phyloP scores from a whole-genome alignment of 768 basidiomycete genomes.

The Dendrothele bispora region DNA sequence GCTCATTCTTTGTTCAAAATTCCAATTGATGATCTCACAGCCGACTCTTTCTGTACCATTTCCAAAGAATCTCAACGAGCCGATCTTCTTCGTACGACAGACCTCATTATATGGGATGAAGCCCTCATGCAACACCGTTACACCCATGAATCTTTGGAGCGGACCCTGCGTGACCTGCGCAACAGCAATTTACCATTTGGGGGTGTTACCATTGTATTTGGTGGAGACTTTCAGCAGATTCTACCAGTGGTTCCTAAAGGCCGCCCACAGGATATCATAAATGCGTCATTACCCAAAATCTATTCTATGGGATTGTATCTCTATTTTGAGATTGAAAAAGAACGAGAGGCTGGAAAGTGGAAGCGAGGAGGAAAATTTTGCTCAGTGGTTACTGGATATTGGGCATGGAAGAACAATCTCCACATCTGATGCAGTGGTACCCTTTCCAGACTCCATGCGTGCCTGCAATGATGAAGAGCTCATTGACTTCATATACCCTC shows the following conservation, averaged over 20 bases:
- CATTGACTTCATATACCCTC: conserved; percentile 10
- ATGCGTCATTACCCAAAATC: conserved; percentile 31
- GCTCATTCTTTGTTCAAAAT: conserved; percentile 28
- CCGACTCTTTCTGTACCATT: conserved; percentile 24
- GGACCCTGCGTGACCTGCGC: conserved; percentile 26
- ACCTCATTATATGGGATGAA: conserved; percentile 40
- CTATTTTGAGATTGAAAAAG: conserved; percentile 24
- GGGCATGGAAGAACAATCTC: conserved; percentile 20
- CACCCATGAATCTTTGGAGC: conserved; percentile 33
- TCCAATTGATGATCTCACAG: neutral
- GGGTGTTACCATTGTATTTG: conserved; percentile 36
- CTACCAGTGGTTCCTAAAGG: conserved; percentile 37
- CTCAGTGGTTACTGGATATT: conserved; percentile 30
- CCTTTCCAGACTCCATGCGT: conserved; percentile 26
- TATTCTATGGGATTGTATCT: conserved; percentile 30
- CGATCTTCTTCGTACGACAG: conserved; percentile 24
- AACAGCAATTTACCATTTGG: conserved; percentile 28
- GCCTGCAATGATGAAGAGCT: conserved; percentile 9
- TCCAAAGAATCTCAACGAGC: conserved; percentile 20
- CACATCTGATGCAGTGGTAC: conserved; percentile 11
- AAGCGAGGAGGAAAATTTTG: conserved; percentile 26
- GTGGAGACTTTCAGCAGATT: conserved; percentile 42
- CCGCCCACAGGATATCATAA: conserved; percentile 31
- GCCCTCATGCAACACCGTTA: conserved; percentile 30
- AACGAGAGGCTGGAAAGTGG: conserved; percentile 37